These are phyloP conservation scores for Speleostelium caveatum DNA, from an alignment of 78 protist species.

Conservation along the genomic window DNA sequence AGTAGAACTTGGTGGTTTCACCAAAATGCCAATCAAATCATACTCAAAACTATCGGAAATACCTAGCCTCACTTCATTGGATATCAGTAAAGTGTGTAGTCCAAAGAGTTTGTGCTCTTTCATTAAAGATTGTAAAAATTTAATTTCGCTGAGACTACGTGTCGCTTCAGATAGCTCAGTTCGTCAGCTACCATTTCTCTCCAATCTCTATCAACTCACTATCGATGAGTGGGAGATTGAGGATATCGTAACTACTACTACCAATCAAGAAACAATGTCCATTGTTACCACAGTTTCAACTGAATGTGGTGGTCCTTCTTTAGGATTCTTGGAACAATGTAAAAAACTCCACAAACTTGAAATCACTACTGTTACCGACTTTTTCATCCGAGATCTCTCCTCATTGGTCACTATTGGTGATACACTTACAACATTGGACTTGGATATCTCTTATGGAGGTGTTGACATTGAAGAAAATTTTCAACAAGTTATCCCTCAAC, in stretches of 20 bases:
- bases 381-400: slow-evolving; percentile 1
- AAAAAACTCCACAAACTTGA: slow-evolving; percentile 16
- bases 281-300: not conserved
- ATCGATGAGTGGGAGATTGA: slow-evolving; percentile 46
- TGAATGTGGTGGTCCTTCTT: not conserved
- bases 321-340: slow-evolving; percentile 19
- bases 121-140: slow-evolving; percentile 8
- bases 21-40: not conserved
- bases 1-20: slow-evolving; percentile 62
- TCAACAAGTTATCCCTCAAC: slow-evolving; percentile 9
- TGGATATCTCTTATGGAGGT: slow-evolving; percentile 23
- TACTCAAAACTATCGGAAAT: slow-evolving; percentile 24
- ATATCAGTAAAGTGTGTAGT: slow-evolving; percentile 13
- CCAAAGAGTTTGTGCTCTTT: not conserved
- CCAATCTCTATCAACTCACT: not conserved
- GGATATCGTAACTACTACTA: not conserved
- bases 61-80: not conserved
- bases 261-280: slow-evolving; percentile 34
- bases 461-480: slow-evolving; percentile 19
- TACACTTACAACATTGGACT: slow-evolving; percentile 32
- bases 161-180: slow-evolving; percentile 16
- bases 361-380: not conserved
- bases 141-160: slow-evolving; percentile 10
- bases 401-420: not conserved
- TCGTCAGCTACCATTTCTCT: slow-evolving; percentile 25